Base-by-base conservation (phyloP, 345 rosid genomes). In the Populus simonii region DNA sequence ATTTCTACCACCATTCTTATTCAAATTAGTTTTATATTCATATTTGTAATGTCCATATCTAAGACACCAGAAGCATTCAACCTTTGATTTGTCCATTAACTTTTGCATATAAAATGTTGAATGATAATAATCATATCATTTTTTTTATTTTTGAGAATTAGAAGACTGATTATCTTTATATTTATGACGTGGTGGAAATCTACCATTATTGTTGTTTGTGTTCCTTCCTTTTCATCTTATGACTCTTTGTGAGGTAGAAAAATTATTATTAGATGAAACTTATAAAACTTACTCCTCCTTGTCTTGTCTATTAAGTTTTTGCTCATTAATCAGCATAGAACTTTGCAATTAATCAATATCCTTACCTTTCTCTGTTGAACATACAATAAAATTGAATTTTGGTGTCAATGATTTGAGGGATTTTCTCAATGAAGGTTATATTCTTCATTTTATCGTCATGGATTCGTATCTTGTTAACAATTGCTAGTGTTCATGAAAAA, bases 31-130 rank as follows among this genome's bases (percentile, higher is more conserved):
- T 3, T 20, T 9, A 65, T 6, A 47, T 41, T 73, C 23, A 7
- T 10, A 59, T 35, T 73, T 35, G 4, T 73, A 73, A 57, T 73
- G 76, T 20, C 68, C 76, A 73, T 57, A 59, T 22, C 17, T 36
- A 7, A 23, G 68, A 35, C 53, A 73, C 2, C 3, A 2, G 8
- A 8, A 33, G 8, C 55, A 61, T 62, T 61, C 39, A 11, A 62
- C 23, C 0, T 39, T 62, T 6, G 66, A 67, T 15, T 49, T 75
- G 25, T 66, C 38, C 17, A 22, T 1, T 45, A 5, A 1, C 6
- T 33, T 33, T 33, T 0, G 36, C 36, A 33, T 33, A 33, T 33
- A 33, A 33, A 33, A 33, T 33, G 6, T 33, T 33, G 6, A 33
- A 33, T 33, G 36, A 33, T 33, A 33, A 33, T 33, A 33, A 33